Percentiles rank a stretch among this genome's conserved stretches.
Conservation (phyloP, 1,139 yeast genomes). For the Diutina rugosa region DNA sequence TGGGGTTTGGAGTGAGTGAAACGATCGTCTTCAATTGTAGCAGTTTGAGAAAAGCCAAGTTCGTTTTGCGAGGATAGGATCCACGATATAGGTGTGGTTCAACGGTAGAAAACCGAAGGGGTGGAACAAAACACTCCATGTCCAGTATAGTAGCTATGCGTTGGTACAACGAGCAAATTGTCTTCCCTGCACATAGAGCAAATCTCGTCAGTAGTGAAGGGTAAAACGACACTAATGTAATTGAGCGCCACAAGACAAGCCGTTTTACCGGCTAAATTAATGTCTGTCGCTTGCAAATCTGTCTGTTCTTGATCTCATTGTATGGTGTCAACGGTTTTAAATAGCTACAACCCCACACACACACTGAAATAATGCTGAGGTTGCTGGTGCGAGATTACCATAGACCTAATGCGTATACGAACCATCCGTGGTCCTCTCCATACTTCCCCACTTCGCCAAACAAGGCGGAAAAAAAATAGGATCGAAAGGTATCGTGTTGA, state of each 20-base stretch:
- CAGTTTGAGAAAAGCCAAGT: constrained; percentile 58
- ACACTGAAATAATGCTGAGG: not conserved
- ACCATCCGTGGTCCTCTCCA: not conserved
- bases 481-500: not conserved
- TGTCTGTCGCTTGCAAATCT: too few species aligned
- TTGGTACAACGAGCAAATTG: not conserved
- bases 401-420: not conserved
- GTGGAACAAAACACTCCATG: constrained; percentile 42
- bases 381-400: not conserved
- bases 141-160: not conserved
- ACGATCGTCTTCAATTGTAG: constrained; percentile 60
- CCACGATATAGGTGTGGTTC: constrained; percentile 71
- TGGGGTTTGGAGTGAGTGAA: constrained; percentile 68
- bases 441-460: not conserved
- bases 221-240: not conserved
- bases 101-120: constrained; percentile 62
- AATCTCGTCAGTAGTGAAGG: not conserved
- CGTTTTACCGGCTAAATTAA: too few species aligned
- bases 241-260: too few species aligned
- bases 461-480: not conserved
- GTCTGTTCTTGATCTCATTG: not conserved
- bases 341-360: not conserved
- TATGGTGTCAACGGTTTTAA: not conserved
- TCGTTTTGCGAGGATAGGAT: constrained; percentile 71
- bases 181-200: not conserved